These are phyloP conservation scores for Arthroderma sp. DNA, from an alignment of 2,329 filamentous ascomycete species.

Conservation along the genomic window DNA sequence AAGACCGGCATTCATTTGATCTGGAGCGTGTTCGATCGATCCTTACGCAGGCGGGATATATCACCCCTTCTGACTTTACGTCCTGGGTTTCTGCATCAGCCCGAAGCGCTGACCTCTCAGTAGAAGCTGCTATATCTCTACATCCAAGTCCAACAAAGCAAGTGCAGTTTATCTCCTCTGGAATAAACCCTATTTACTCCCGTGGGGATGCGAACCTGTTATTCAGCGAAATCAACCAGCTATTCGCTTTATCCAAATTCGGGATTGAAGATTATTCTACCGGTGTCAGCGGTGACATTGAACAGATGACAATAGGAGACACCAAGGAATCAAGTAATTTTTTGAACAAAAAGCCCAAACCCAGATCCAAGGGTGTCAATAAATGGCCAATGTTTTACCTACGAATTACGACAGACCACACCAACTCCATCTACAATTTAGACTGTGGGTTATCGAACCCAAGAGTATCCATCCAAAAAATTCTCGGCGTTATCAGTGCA, in stretches of 20 bases:
- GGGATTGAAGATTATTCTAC: conserved; percentile 43
- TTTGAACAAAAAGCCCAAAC: conserved; percentile 33
- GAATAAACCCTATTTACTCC: conserved; percentile 51
- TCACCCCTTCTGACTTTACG: conserved; percentile 39
- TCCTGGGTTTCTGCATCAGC: conserved; percentile 64
- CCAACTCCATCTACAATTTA: neutral
- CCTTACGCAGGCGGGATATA: conserved; percentile 54
- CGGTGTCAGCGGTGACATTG: conserved; percentile 25
- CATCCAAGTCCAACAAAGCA: conserved; percentile 58
- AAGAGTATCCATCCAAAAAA: conserved; percentile 40
- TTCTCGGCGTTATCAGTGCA: conserved; percentile 54
- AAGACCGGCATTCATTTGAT: conserved; percentile 16
- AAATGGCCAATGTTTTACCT: conserved; percentile 83
- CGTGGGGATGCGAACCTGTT: conserved; percentile 51
- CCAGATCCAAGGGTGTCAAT: conserved; percentile 54
- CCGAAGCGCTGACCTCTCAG: conserved; percentile 46
- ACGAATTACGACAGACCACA: conserved; percentile 34
- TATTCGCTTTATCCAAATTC: conserved; percentile 69
- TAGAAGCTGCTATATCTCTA: conserved; percentile 61
- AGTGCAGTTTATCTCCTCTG: conserved; percentile 71
- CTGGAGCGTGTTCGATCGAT: conserved; percentile 37
- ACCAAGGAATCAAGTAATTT: neutral
- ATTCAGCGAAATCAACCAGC: conserved; percentile 63
- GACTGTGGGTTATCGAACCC: conserved; percentile 26
- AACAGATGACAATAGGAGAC: conserved; percentile 13